phyloP scores from a whole-genome alignment of 2,329 filamentous ascomycete genomes.

The Ambrosiella xylebori region DNA sequence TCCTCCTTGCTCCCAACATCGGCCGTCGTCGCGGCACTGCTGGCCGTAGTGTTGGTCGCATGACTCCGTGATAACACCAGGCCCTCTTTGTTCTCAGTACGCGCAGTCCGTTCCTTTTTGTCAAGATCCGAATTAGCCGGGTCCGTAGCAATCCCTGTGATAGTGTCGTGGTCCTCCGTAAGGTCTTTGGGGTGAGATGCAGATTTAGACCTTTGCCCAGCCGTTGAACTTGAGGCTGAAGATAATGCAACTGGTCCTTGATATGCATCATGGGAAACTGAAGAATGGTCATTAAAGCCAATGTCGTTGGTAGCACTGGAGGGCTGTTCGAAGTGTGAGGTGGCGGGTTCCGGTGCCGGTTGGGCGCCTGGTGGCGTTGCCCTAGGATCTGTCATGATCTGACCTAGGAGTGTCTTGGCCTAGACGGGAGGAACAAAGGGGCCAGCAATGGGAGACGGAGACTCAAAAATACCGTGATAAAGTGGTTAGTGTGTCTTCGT shows the following conservation, averaged over 20 bases:
- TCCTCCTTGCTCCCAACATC: neutral
- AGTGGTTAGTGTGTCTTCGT: neutral
- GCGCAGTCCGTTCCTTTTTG: neutral
- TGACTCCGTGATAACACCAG: constrained; percentile 31
- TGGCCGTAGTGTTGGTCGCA: constrained; percentile 34
- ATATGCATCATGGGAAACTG: neutral
- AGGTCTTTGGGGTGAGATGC: neutral
- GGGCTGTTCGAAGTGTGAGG: neutral
- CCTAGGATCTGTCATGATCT: constrained; percentile 8
- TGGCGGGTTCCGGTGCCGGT: constrained; percentile 6
- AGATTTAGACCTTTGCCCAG: neutral
- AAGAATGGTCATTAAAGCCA: neutral
- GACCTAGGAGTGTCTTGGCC: neutral
- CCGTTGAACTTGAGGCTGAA: neutral
- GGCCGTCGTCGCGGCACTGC: constrained; percentile 22
- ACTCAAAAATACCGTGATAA: neutral
- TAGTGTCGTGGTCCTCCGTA: neutral
- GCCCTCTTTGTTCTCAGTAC: neutral
- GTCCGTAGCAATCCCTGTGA: constrained; percentile 1
- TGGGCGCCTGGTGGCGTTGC: neutral
- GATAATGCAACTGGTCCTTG: neutral
- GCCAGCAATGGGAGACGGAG: neutral
- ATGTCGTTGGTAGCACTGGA: neutral
- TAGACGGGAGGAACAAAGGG: neutral
- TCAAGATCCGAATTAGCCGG: constrained; percentile 8